These are phyloP conservation scores for Physaria fendleri DNA, from an alignment of 345 rosid species.

Conservation along the genomic window DNA sequence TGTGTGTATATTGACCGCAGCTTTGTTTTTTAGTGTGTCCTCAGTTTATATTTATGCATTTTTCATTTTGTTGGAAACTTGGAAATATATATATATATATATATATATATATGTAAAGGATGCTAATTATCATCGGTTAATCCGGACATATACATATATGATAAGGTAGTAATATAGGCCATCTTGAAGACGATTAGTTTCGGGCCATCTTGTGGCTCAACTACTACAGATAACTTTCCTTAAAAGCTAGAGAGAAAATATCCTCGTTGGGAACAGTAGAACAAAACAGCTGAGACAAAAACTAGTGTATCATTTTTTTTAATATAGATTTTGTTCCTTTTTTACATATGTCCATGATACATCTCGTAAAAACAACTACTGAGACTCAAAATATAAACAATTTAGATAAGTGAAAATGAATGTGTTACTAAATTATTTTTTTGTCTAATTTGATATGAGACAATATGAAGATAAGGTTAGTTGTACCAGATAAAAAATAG, in stretches of 20 bases:
- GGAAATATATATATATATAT: no score
- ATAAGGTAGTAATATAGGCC: not conserved
- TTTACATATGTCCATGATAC: no score
- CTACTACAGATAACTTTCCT: no score
- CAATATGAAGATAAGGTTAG: not conserved
- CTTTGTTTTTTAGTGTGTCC: constrained; percentile 24
- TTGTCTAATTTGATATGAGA: not conserved
- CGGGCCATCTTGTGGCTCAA: not conserved
- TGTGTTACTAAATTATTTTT: not conserved
- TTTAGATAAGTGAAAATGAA: not conserved
- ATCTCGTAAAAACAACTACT: no score
- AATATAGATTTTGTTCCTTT: no score
- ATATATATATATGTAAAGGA: no score
- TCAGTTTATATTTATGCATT: not conserved
- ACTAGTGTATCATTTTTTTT: no score
- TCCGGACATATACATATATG: not conserved
- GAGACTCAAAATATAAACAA: no score
- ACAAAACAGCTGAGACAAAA: no score
- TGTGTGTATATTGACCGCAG: constrained; percentile 11
- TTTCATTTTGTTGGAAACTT: not conserved
- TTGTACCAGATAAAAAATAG: not conserved
- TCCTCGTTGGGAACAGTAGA: no score
- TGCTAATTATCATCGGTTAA: not conserved
- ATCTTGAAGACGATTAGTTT: not conserved
- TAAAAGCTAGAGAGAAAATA: no score